Evolutionary conservation across 1,284 basidiomycete species (phyloP), one percentile per base, ranked within the genome.

Genomic region (Sporisorium scitamineum): DNA sequence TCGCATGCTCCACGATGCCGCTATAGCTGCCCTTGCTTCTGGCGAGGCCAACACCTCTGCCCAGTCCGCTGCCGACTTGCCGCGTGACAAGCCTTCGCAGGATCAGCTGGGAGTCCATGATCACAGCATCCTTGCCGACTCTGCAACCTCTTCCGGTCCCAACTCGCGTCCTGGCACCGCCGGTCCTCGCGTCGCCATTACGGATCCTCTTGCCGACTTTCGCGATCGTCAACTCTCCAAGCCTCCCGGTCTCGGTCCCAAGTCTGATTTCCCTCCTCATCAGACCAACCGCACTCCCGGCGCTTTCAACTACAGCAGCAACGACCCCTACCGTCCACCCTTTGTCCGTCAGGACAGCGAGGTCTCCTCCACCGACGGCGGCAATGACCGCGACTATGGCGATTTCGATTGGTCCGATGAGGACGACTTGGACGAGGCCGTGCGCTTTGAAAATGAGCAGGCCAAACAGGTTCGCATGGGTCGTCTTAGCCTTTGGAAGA

Each of bases 341-440:
- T 62, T 78, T n/a, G 14, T 48, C 1, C 70, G 79, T 9, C 70
- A 67, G 24, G 77, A 71, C n/a, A 79, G 77, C 48, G 68, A 74
- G 20, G 62, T 74, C 44, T 80, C 79, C 1, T 79, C 77, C n/a
- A 79, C 75, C 44, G 71, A 72, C 31, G 74, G 67, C 42, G 69
- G 69, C 32, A 47, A 45, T 27, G 79, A 79, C 13, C 60, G 58
- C 16, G 75, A 76, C 34, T 78, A 70, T 20, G 82, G 81, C 68
- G 77, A 83, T 24, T 83, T 82, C 54, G 72, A 83, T 62, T 84
- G 82, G 82, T 74, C 69, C 34, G 81, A 83, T 32, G 82, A 84
- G 42, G 77, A 82, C 7, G 80, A 80, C 20, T 54, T 83, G 39
- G 77, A 79, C 14, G 79, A 84, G 13, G 61, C 63, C 2, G 74